Conservation (phyloP, 176 grass and related monocot species). For the Carex parvula region DNA sequence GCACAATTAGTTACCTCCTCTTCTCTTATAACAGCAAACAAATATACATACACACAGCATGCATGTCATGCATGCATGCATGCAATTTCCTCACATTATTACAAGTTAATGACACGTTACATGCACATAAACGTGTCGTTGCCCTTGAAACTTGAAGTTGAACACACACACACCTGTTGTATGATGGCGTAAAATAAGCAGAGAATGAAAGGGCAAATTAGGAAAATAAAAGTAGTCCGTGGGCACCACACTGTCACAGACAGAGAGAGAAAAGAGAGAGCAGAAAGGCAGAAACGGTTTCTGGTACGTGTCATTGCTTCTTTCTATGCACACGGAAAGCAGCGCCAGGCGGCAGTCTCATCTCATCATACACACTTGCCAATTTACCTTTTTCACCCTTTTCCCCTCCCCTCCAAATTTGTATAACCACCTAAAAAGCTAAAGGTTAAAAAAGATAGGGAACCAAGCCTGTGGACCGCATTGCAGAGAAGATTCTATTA, state of each 20-base stretch:
- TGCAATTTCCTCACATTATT: no score
- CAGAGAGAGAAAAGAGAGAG: background rate
- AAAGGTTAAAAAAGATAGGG: background rate
- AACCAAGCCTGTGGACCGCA: background rate
- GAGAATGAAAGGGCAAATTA: background rate
- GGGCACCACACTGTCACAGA: slow-evolving; percentile 9
- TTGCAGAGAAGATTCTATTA: background rate
- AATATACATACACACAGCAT: no score
- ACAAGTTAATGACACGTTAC: background rate
- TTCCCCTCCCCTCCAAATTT: background rate
- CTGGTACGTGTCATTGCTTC: slow-evolving; percentile 16
- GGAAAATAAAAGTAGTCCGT: slow-evolving; percentile 17
- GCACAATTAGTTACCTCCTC: background rate
- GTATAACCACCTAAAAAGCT: background rate
- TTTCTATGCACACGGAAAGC: slow-evolving; percentile 25
- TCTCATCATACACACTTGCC: slow-evolving; percentile 4
- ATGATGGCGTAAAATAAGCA: background rate
- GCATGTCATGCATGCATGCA: no score
- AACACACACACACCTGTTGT: background rate
- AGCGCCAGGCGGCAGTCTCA: slow-evolving; percentile 24
- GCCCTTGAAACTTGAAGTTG: background rate
- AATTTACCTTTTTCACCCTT: background rate
- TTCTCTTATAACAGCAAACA: no score
- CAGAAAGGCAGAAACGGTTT: slow-evolving; percentile 1
- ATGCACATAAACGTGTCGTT: background rate